phyloP scores from a whole-genome alignment of 2,329 filamentous ascomycete genomes.

The Cladosporium sp. region DNA sequence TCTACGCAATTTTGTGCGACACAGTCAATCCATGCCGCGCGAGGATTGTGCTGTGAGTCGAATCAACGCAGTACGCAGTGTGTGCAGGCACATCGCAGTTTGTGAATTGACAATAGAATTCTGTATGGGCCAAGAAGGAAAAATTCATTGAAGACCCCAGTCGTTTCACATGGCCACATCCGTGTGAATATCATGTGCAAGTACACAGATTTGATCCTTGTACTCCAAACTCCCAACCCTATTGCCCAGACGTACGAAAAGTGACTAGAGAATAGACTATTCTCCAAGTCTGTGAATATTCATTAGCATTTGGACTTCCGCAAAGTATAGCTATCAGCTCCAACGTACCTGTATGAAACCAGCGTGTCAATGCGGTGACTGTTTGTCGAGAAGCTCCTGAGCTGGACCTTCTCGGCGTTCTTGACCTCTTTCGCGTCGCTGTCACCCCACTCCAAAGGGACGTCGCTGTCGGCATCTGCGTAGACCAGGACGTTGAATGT shows the following conservation, averaged over 20 bases:
- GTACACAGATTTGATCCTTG: not conserved
- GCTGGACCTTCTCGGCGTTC: slow-evolving; percentile 90
- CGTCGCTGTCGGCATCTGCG: slow-evolving; percentile 92
- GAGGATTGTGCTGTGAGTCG: not conserved
- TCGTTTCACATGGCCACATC: not conserved
- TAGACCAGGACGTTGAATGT: slow-evolving; percentile 99
- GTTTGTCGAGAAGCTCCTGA: slow-evolving; percentile 93
- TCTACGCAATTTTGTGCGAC: not conserved
- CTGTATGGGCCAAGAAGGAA: not conserved
- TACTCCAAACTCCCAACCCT: not conserved
- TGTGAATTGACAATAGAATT: not conserved
- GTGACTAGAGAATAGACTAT: not conserved
- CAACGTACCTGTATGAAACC: slow-evolving; percentile 75
- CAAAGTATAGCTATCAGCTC: not conserved
- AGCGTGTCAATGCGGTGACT: slow-evolving; percentile 93
- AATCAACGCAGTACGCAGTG: not conserved
- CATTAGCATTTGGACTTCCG: not conserved
- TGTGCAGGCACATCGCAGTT: not conserved
- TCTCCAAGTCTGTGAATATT: slow-evolving; percentile 7
- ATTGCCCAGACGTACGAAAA: slow-evolving; percentile 16
- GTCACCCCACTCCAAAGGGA: slow-evolving; percentile 97
- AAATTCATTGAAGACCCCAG: not conserved
- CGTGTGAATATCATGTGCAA: not conserved
- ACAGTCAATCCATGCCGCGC: not conserved
- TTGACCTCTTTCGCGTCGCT: slow-evolving; percentile 96